These are phyloP conservation scores for Ciborinia camelliae DNA, from an alignment of 2,329 filamentous ascomycete genomes.

Conservation along the genomic window DNA sequence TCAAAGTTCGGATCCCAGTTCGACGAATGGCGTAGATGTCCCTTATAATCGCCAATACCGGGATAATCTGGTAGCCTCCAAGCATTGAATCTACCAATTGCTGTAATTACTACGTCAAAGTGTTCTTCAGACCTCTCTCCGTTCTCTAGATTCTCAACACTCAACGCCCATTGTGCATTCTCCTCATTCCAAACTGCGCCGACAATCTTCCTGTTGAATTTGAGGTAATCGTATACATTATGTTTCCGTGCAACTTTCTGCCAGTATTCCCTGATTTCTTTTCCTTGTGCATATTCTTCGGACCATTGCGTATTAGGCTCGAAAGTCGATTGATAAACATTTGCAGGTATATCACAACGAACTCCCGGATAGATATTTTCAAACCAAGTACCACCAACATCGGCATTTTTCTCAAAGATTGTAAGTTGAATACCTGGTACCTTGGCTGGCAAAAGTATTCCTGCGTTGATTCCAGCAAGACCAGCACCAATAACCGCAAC, in stretches of 20 bases:
- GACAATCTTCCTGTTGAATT: constrained; percentile 54
- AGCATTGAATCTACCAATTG: constrained; percentile 63
- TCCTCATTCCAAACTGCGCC: constrained; percentile 53
- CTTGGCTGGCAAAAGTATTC: constrained; percentile 63
- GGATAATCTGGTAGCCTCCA: constrained; percentile 61
- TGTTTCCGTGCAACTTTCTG: constrained; percentile 59
- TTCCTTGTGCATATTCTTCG: constrained; percentile 63
- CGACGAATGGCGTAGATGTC: constrained; percentile 55
- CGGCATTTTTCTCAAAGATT: constrained; percentile 51
- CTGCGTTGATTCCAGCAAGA: constrained; percentile 60
- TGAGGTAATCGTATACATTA: constrained; percentile 57
- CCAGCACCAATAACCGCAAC: constrained; percentile 57
- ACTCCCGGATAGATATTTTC: constrained; percentile 44
- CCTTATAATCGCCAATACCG: constrained; percentile 48
- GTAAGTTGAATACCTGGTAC: constrained; percentile 51
- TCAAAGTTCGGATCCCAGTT: constrained; percentile 55
- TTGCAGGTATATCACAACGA: constrained; percentile 34
- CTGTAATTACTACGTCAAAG: constrained; percentile 59
- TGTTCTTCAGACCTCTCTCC: constrained; percentile 43
- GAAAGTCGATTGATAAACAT: constrained; percentile 57
- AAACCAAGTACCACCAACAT: constrained; percentile 49
- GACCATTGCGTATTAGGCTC: constrained; percentile 66
- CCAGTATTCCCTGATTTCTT: constrained; percentile 67
- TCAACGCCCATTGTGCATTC: constrained; percentile 49
- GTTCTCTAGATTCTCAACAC: constrained; percentile 40